Evolutionary conservation across 2,329 filamentous ascomycete species (phyloP), one percentile per base, ranked within the genome.

Genomic region (Colletotrichum karsti): DNA sequence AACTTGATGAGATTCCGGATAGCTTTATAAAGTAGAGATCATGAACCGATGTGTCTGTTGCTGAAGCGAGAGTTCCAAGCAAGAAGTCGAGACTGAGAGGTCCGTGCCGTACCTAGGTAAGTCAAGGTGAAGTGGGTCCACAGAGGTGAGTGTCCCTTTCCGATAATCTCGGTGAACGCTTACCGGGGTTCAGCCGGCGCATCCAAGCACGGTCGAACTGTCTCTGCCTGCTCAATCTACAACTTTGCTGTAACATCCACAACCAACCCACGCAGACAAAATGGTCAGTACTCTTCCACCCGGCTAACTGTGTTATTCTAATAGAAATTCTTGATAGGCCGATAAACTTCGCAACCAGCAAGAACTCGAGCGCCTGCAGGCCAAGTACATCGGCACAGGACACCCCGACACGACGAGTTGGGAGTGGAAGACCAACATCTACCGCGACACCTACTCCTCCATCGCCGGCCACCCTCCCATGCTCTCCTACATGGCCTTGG

Each of bases 321-420:
- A 54, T n/a, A 6, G 15, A 15, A 18, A 3, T 15, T 2, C 12
- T 26, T 18, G 6, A 7, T 53, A 91, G 96, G 96, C 96, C 81
- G 96, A 99, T 85, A 99, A 99, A 84, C 92, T 99, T 72, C 95
- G 96, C 78, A 96, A 94, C 9, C 93, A 97, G 75, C 96, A 99
- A 82, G 96, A 99, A 81, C 95, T 99, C 77, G 96, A 99, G 82
- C 92, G 94, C 72, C 92, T 98, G 18, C 96, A 99, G 82, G 92
- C 95, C 76, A 97, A 97, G 76, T 98, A 96, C 84, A 88, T 99
- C 75, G 96, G 96, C 73, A 98, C 96, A 4, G 96, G 96, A 24
- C 95, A 98, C 80, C 93, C 95, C 46, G 96, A 99, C 83, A 98
- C 95, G 13, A 97, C 94, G 26, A 97, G 94, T 80, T 96, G 96